A percentile compares a stretch with the other conserved stretches of the same genome.
phyloP scores from a whole-genome alignment of 2,329 filamentous ascomycete species.

The Bipolaris cookei region DNA sequence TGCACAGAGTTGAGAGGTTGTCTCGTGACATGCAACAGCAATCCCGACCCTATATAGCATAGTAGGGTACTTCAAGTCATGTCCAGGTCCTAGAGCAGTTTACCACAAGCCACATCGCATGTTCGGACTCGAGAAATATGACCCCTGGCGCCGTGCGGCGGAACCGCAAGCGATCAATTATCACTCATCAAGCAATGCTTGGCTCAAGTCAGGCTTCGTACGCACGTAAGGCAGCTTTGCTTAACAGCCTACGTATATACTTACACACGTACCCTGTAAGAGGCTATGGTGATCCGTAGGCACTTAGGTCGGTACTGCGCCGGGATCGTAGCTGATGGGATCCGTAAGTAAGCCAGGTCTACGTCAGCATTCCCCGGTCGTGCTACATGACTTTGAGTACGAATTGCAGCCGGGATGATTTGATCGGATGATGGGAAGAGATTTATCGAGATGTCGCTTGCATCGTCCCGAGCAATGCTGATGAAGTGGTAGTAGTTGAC shows the following conservation, averaged over 20 bases:
- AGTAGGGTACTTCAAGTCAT: not conserved
- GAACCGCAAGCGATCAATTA: not conserved
- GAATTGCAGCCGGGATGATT: not conserved
- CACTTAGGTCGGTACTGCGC: slow-evolving; percentile 2
- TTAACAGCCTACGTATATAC: not conserved
- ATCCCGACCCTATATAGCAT: not conserved
- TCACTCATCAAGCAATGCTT: not conserved
- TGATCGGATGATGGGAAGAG: slow-evolving; percentile 3
- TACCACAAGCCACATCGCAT: not conserved
- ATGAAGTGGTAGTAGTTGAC: not conserved
- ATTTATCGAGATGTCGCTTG: slow-evolving; percentile 1
- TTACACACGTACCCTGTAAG: not conserved
- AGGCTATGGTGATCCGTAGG: slow-evolving; percentile 3
- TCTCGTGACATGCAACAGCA: not conserved
- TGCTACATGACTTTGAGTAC: slow-evolving; percentile 12
- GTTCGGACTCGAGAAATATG: not conserved
- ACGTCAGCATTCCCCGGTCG: slow-evolving; percentile 20
- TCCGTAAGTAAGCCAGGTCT: slow-evolving; percentile 11
- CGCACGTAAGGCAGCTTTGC: not conserved
- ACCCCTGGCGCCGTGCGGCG: not conserved
- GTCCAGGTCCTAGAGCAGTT: not conserved
- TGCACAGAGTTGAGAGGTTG: not conserved
- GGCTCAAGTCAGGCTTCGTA: not conserved
- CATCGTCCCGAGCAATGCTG: not conserved
- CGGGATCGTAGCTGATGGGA: slow-evolving; percentile 1